A percentile compares a stretch with the other conserved stretches of the same genome.
Evolutionary conservation across 1,284 basidiomycete species (phyloP).

Genomic region (Tilletia setariae): DNA sequence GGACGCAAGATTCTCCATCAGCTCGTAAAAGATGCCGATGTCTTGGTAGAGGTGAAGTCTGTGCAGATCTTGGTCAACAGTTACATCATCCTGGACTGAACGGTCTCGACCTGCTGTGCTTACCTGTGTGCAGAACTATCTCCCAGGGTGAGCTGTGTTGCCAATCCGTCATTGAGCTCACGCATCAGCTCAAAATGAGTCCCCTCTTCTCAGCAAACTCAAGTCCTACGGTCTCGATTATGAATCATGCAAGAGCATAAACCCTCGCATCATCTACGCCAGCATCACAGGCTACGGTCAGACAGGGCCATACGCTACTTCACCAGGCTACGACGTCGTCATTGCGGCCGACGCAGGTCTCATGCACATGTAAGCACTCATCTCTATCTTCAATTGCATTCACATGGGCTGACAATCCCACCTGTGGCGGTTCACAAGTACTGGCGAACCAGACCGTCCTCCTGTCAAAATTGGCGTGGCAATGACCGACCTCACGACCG

Average conservation of each 20-base stretch:
- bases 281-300: conserved; percentile 90
- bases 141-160: conserved; percentile 28
- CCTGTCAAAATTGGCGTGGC: conserved; percentile 77
- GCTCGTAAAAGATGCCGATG: conserved; percentile 72
- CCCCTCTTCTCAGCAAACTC: conserved; percentile 64
- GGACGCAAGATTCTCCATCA: conserved; percentile 75
- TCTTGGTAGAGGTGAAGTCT: conserved; percentile 60
- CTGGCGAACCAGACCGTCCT: conserved; percentile 79
- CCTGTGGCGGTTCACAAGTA: conserved; percentile 59
- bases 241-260: conserved; percentile 74
- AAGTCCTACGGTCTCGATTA: conserved; percentile 79
- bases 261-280: conserved; percentile 79
- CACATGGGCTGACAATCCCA: not conserved
- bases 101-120: not conserved
- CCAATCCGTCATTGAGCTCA: not conserved
- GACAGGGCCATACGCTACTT: conserved; percentile 48
- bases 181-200: not conserved
- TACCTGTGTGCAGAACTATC: conserved; percentile 28
- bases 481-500: conserved; percentile 83
- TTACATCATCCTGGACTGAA: not conserved
- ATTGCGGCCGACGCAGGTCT: conserved; percentile 48
- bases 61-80: too few species aligned
- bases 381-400: not conserved
- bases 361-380: conserved; percentile 54
- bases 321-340: conserved; percentile 43